Percentiles rank a stretch among this genome's conserved stretches.
Evolutionary conservation across 345 rosid genomes (phyloP).

Genomic region (Limnanthes douglasii): DNA sequence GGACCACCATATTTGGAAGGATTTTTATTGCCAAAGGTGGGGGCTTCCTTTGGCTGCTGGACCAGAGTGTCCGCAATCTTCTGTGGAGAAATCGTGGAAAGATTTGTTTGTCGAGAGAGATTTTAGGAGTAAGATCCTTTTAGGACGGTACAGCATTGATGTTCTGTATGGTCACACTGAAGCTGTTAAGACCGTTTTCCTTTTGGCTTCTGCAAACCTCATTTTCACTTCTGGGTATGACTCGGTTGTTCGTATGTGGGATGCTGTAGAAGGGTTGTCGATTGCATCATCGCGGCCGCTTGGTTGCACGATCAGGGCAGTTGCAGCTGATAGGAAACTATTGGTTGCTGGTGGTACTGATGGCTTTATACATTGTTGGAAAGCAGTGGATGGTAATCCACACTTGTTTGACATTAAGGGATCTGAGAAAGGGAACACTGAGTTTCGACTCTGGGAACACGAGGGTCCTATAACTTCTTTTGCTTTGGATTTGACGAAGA

Average conservation of each 20-base stretch:
- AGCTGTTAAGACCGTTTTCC: constrained; percentile 55
- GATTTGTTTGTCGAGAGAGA: constrained; percentile 84
- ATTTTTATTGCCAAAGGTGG: constrained; percentile 76
- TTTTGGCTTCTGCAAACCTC: constrained; percentile 73
- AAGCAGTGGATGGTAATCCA: constrained; percentile 39
- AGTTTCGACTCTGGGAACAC: constrained; percentile 76
- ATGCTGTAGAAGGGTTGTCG: constrained; percentile 59
- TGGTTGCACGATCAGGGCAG: constrained; percentile 79
- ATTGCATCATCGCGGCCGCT: constrained; percentile 64
- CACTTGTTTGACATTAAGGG: constrained; percentile 60
- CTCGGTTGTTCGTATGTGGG: constrained; percentile 73
- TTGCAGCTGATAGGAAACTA: constrained; percentile 62
- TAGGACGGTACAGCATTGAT: constrained; percentile 58
- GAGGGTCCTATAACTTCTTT: constrained; percentile 79
- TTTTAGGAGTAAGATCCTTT: constrained; percentile 59
- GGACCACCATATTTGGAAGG: constrained; percentile 81
- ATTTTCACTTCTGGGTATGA: constrained; percentile 86
- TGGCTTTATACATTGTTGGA: constrained; percentile 90
- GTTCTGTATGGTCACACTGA: constrained; percentile 76
- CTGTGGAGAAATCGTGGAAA: constrained; percentile 70
- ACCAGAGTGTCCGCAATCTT: constrained; percentile 11
- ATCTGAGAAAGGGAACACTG: constrained; percentile 24
- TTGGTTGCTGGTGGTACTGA: constrained; percentile 88
- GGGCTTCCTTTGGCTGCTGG: constrained; percentile 35
- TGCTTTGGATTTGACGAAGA: constrained; percentile 46